Evolutionary conservation across 306 rosid genomes (phyloP), one percentile per base, ranked within the genome.

Genomic region (Albizia julibrissin): DNA sequence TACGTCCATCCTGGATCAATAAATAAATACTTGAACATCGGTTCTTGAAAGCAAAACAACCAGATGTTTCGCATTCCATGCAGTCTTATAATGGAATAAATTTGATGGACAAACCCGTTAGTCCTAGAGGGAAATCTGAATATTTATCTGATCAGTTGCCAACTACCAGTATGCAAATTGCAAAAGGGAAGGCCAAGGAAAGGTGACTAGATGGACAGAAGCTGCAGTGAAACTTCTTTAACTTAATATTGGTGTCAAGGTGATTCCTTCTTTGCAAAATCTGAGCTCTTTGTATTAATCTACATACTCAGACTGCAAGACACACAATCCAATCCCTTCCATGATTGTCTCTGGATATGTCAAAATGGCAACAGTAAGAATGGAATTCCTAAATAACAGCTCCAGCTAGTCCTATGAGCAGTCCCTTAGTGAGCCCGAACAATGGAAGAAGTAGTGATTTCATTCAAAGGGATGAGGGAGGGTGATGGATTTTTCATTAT

Each of bases 1-100:
- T 96, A 92, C 74, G 91, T 96, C 70, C 92, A 93, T 87, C 99
- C 99, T 22, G 98, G 99, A 73, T 96, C 99, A 58, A 96, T 96
- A 27, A 91, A 90, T 82, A 96, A 91, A 80, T 96, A 81, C 88
- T 96, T 44, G 97, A 92, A 74, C 99, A 96, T 83, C 89, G 90
- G 31, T 96, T 96, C 80, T 46, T 96, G 86, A 96, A 88, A 73
- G 78, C 89, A 12, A 92, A 74, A 59, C 89, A 70, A 62, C 74
- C 72, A 49, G 94, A 92, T 83, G 78, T 85, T 84, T 76, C 82
- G 70, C 74, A 89, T 82, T 77, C 84, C 82, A 67, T 65, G 47
- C 87, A 77, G 58, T 37, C 79, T 22, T 77, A 85, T 72, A 83
- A 54, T 40, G 91, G 83, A 72, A 79, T 80, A 72, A 84, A 67